Conservation (phyloP, 176 grass and related monocot species). For the Rhynchospora breviuscula region DNA sequence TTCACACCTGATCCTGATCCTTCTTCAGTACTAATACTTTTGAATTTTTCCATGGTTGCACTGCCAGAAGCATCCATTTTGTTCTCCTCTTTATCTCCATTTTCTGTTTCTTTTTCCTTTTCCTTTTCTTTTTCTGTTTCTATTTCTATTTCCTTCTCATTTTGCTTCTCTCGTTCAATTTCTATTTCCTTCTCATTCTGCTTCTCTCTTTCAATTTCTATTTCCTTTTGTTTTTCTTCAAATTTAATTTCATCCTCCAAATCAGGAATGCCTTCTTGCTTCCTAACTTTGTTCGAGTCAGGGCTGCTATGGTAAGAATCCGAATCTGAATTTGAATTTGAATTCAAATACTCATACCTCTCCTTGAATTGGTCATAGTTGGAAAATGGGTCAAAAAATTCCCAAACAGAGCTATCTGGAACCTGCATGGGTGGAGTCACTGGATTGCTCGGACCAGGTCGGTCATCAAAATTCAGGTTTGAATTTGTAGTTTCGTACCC, state of each 20-base stretch:
- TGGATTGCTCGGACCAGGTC: constrained; percentile 15
- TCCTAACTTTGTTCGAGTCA: constrained; percentile 47
- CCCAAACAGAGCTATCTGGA: constrained; percentile 49
- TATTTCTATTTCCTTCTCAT: constrained; percentile 34
- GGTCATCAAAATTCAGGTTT: constrained; percentile 23
- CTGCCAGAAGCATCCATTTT: not conserved
- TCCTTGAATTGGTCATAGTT: constrained; percentile 45
- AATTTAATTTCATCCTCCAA: constrained; percentile 68
- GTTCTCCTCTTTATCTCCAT: constrained; percentile 27
- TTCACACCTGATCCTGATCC: constrained; percentile 27
- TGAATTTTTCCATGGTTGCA: constrained; percentile 3
- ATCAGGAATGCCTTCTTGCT: constrained; percentile 85
- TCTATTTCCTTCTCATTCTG: not conserved
- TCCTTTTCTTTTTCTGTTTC: constrained; percentile 24
- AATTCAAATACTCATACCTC: constrained; percentile 13
- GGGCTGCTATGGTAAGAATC: constrained; percentile 38
- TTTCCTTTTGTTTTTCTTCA: constrained; percentile 30
- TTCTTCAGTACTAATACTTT: constrained; percentile 12
- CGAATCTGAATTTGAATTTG: not conserved
- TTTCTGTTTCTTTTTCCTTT: constrained; percentile 31
- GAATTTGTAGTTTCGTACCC: constrained; percentile 18
- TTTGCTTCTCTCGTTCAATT: not conserved
- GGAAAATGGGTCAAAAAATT: constrained; percentile 68
- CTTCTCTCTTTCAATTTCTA: not conserved
- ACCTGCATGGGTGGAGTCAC: constrained; percentile 36